Evolutionary conservation across 1,284 basidiomycete genomes (phyloP).

Genomic region (Ustilago loliicola): DNA sequence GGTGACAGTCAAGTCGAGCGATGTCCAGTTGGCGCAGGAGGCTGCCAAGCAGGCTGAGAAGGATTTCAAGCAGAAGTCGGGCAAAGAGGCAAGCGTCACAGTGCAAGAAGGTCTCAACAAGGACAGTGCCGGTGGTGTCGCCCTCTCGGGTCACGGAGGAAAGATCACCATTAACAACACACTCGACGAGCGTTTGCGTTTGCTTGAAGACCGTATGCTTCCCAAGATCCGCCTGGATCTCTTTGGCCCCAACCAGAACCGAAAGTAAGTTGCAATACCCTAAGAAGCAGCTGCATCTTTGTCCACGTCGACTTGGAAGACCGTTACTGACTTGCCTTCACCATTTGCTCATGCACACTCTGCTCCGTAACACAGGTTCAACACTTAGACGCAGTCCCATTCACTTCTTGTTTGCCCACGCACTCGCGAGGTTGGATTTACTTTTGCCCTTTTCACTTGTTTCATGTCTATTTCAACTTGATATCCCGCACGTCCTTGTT

Average conservation of each 20-base stretch:
- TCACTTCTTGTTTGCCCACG: not conserved
- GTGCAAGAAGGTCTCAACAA: constrained; percentile 80
- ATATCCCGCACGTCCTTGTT: constrained; percentile 19
- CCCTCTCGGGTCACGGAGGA: constrained; percentile 59
- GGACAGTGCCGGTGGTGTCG: constrained; percentile 72
- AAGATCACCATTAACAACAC: constrained; percentile 69
- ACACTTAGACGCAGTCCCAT: constrained; percentile 25
- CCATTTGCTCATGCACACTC: not conserved
- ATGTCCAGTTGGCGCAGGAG: constrained; percentile 70
- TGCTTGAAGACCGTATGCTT: constrained; percentile 68
- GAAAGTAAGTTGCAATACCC: constrained; percentile 56
- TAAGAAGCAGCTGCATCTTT: not conserved
- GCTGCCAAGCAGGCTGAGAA: constrained; percentile 78
- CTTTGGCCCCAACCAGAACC: constrained; percentile 68
- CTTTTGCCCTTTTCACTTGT: not conserved
- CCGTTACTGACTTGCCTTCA: constrained; percentile 1
- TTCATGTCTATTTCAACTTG: constrained; percentile 18
- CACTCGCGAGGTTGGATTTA: not conserved
- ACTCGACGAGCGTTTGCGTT: constrained; percentile 66
- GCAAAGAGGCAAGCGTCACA: constrained; percentile 77
- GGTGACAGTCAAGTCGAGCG: constrained; percentile 59
- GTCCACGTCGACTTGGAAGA: not conserved
- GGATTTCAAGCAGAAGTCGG: constrained; percentile 82
- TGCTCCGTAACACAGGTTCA: constrained; percentile 32
- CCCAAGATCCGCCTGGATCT: constrained; percentile 68